Evolutionary conservation across 129 eudicot species (phyloP).

Genomic region (Cynara cardunculus): DNA sequence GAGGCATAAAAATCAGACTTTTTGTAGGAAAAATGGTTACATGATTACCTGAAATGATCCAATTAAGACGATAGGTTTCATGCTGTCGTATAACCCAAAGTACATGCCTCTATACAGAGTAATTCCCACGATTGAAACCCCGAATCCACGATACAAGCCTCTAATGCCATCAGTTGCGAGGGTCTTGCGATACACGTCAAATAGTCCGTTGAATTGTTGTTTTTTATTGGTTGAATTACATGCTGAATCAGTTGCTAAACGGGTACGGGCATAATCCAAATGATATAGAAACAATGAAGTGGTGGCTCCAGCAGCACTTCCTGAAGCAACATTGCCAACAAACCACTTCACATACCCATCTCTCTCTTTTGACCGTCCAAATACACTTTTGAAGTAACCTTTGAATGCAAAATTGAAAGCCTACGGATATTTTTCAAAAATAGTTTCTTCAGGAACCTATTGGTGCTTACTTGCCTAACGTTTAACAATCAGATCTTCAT

Average conservation of each 20-base stretch:
- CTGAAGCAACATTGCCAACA: conserved; percentile 96
- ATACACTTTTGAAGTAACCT: conserved; percentile 80
- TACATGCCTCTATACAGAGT: conserved; percentile 96
- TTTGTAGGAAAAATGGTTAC: neutral
- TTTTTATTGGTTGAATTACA: conserved; percentile 28
- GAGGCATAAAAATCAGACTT: neutral
- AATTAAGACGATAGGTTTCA: conserved; percentile 82
- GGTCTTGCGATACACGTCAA: conserved; percentile 79
- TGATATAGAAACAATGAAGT: conserved; percentile 89
- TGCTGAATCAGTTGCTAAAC: conserved; percentile 72
- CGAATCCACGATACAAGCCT: conserved; percentile 92
- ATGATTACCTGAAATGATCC: conserved; percentile 64
- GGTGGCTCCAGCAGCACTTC: conserved; percentile 99
- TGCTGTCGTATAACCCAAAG: conserved; percentile 86
- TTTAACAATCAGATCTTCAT: conserved; percentile 17
- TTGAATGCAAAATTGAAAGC: conserved; percentile 98
- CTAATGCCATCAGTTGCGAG: conserved; percentile 70
- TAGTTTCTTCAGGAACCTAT: conserved; percentile 28
- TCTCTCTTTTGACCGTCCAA: conserved; percentile 83
- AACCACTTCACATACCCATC: conserved; percentile 93
- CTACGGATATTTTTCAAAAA: conserved; percentile 42
- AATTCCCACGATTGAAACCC: conserved; percentile 87
- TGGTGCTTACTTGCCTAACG: neutral
- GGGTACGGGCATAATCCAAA: conserved; percentile 90
- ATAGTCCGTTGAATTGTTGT: conserved; percentile 71